Evolutionary conservation across 768 basidiomycete species (phyloP).

Genomic region (Mycena maculata): DNA sequence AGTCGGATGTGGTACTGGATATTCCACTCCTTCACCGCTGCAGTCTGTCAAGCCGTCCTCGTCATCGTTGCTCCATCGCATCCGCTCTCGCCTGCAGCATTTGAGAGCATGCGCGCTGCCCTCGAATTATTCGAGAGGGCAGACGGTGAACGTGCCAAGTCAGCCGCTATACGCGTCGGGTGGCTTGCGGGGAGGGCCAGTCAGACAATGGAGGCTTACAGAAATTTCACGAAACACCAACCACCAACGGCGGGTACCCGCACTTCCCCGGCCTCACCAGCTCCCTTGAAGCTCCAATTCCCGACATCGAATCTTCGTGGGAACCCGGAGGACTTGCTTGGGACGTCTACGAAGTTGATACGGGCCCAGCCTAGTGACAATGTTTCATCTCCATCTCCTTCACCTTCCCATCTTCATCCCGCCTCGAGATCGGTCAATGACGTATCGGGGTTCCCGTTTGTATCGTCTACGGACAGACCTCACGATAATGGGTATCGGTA

Average conservation of each 20-base stretch:
- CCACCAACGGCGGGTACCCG: not conserved
- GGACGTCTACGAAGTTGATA: conserved; percentile 38
- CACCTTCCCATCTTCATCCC: not conserved
- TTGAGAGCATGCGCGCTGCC: conserved; percentile 37
- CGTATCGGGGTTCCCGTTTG: not conserved
- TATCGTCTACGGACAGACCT: not conserved
- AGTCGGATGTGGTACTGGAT: conserved; percentile 40
- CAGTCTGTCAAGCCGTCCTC: conserved; percentile 38
- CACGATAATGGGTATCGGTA: not conserved
- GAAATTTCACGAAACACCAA: conserved; percentile 4
- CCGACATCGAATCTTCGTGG: conserved; percentile 35
- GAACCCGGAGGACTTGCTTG: conserved; percentile 37
- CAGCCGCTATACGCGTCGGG: conserved; percentile 31
- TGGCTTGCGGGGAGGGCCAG: conserved; percentile 31
- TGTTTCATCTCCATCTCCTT: not conserved
- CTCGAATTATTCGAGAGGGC: conserved; percentile 35
- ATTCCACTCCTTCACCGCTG: conserved; percentile 39
- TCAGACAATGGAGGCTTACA: conserved; percentile 29
- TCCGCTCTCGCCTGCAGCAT: conserved; percentile 35
- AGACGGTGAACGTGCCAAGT: conserved; percentile 33
- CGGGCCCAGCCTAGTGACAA: conserved; percentile 24
- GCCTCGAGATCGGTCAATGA: not conserved
- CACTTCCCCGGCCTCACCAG: not conserved
- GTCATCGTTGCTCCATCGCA: conserved; percentile 40
- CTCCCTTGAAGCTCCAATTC: conserved; percentile 17